phyloP scores from a whole-genome alignment of 345 rosid genomes.

The Salix udensis region DNA sequence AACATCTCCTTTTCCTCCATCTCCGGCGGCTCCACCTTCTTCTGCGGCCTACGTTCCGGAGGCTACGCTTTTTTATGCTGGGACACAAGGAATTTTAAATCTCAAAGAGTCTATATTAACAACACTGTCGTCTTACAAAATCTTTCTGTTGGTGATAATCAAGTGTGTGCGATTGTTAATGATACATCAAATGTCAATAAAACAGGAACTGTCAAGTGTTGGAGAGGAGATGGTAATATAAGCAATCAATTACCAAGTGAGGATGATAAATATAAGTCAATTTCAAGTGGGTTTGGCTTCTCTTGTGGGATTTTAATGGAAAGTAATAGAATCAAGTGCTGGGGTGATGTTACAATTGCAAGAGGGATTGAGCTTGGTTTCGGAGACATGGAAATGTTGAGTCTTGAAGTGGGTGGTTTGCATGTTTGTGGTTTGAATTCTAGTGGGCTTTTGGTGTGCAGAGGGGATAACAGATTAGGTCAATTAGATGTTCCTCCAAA shows the following conservation, averaged over 20 bases:
- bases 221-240: slow-evolving; percentile 35
- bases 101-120: slow-evolving; percentile 50
- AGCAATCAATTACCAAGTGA: slow-evolving; percentile 12
- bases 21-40: slow-evolving; percentile 54
- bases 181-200: slow-evolving; percentile 3
- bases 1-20: slow-evolving; percentile 53
- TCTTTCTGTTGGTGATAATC: slow-evolving; percentile 59
- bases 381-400: slow-evolving; percentile 43
- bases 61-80: slow-evolving; percentile 65
- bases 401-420: slow-evolving; percentile 52
- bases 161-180: slow-evolving; percentile 57
- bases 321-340: slow-evolving; percentile 36
- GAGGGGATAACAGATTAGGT: slow-evolving; percentile 49
- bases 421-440: slow-evolving; percentile 75
- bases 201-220: slow-evolving; percentile 43
- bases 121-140: slow-evolving; percentile 31
- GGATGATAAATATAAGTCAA: slow-evolving; percentile 28
- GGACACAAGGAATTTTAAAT: slow-evolving; percentile 28
- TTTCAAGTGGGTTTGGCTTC: slow-evolving; percentile 71
- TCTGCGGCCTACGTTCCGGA: slow-evolving; percentile 70
- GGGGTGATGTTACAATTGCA: slow-evolving; percentile 49
- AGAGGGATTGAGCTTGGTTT: slow-evolving; percentile 43
- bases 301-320: slow-evolving; percentile 54
- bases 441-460: slow-evolving; percentile 52
- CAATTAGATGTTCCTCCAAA: slow-evolving; percentile 51